Conservation (phyloP, 1,139 yeast genomes). For the Debaryomyces coudertii region DNA sequence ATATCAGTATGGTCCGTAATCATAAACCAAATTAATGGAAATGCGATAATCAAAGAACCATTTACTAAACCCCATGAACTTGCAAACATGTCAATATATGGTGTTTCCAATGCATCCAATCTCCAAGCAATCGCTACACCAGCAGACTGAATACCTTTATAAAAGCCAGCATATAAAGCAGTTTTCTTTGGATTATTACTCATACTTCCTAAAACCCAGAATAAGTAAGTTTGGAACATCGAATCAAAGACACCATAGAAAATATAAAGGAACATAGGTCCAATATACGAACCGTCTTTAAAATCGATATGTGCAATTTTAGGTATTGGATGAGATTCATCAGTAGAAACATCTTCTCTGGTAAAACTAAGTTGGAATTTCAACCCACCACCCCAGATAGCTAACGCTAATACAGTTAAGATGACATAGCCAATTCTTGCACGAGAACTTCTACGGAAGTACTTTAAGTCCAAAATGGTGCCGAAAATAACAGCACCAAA, state of each 20-base stretch:
- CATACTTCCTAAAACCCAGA: slow-evolving; percentile 61
- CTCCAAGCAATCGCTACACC: slow-evolving; percentile 68
- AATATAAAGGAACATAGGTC: slow-evolving; percentile 64
- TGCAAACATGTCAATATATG: slow-evolving; percentile 52
- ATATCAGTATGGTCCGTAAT: slow-evolving; percentile 49
- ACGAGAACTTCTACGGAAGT: slow-evolving; percentile 45
- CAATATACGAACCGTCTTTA: slow-evolving; percentile 49
- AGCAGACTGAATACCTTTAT: slow-evolving; percentile 65
- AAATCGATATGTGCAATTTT: slow-evolving; percentile 42
- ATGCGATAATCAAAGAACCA: slow-evolving; percentile 50
- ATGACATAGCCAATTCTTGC: slow-evolving; percentile 51
- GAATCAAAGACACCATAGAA: slow-evolving; percentile 64
- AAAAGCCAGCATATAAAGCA: slow-evolving; percentile 63
- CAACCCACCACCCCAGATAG: slow-evolving; percentile 66
- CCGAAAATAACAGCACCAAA: slow-evolving; percentile 58
- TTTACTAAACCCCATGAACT: slow-evolving; percentile 60
- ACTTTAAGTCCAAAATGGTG: slow-evolving; percentile 45
- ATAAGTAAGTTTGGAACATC: slow-evolving; percentile 56
- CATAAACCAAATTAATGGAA: slow-evolving; percentile 41
- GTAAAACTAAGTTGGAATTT: slow-evolving; percentile 52
- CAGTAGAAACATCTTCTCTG: slow-evolving; percentile 36
- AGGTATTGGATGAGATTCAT: slow-evolving; percentile 14
- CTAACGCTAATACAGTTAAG: slow-evolving; percentile 46
- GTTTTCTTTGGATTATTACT: slow-evolving; percentile 59
- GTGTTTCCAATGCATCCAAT: slow-evolving; percentile 47